Evolutionary conservation across 257 asterid species (phyloP), one percentile per base, ranked within the genome.

Genomic region (Eustoma russellianum): DNA sequence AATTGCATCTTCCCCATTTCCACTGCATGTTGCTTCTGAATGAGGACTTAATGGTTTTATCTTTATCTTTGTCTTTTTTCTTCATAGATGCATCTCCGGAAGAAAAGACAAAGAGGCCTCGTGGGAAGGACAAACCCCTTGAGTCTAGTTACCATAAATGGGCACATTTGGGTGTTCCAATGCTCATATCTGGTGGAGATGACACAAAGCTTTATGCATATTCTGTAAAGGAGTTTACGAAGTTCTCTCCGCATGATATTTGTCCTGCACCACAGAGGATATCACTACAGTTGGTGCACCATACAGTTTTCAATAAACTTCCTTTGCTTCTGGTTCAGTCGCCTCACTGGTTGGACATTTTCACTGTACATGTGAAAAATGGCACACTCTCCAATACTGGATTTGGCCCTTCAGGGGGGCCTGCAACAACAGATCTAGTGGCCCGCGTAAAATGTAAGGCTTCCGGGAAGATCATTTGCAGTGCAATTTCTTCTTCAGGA

Each of bases 121-220:
- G 96, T 19, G 75, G 78, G 57, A 61, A 7, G 66, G 69, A 46
- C 53, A 89, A 81, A 71, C 82, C 83, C 41, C 46, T 79, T 44
- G 79, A 74, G 12, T 85, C 69, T 66, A 79, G 89, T 78, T 92
- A 88, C 69, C 96, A 74, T 60, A 80, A 88, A 70, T 92, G 99
- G 99, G 95, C 94, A 51, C 94, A 83, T 74, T 70, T 85, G 72
- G 95, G 96, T 30, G 97, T 92, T 28, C 99, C 99, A 1, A 88
- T 92, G 97, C 97, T 92, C 57, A 81, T 92, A 30, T 88, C 97
- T 1, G 95, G 83, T 62, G 95, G 96, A 34, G 99, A 88, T 52
- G 99, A 92, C 56, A 63, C 85, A 28, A 87, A 87, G 64, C 83
- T 87, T 57, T 87, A 77, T 76, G 94, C 94, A 28, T 83, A 79